Conservation (phyloP, 495 filamentous ascomycete genomes). For the Immersiella caudata region DNA sequence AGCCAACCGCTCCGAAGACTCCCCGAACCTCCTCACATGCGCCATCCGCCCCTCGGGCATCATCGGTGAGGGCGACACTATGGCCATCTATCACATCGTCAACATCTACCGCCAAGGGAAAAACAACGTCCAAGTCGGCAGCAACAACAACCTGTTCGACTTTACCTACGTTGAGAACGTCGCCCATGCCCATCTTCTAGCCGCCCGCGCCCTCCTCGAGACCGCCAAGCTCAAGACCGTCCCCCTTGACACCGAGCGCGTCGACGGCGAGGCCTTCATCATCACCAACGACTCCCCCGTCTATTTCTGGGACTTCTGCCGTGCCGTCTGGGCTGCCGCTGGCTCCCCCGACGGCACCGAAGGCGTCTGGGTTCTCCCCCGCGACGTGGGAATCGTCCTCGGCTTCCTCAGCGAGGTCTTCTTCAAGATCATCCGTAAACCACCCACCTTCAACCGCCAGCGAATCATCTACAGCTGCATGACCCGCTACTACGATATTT, state of each 20-base stretch:
- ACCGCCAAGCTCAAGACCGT: conserved; percentile 56
- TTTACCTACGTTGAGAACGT: conserved; percentile 82
- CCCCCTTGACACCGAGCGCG: conserved; percentile 72
- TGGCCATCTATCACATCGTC: conserved; percentile 64
- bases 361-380: conserved; percentile 69
- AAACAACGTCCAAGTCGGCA: conserved; percentile 80
- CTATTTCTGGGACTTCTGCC: conserved; percentile 95
- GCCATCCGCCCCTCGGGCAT: conserved; percentile 88
- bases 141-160: conserved; percentile 87
- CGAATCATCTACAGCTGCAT: conserved; percentile 77
- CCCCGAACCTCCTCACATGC: conserved; percentile 69
- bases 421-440: conserved; percentile 68
- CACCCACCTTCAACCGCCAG: conserved; percentile 72
- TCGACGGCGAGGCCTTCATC: conserved; percentile 94
- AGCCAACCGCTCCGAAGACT: conserved; percentile 70
- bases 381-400: conserved; percentile 63
- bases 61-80: conserved; percentile 84
- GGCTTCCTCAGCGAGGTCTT: conserved; percentile 71
- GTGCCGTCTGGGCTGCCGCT: conserved; percentile 75
- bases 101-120: conserved; percentile 64
- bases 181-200: conserved; percentile 73
- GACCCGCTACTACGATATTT: conserved; percentile 81
- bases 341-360: conserved; percentile 65
- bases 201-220: conserved; percentile 70
- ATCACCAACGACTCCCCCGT: conserved; percentile 91